Evolutionary conservation across 768 basidiomycete species (phyloP).

Genomic region (Boletellus emodensis): DNA sequence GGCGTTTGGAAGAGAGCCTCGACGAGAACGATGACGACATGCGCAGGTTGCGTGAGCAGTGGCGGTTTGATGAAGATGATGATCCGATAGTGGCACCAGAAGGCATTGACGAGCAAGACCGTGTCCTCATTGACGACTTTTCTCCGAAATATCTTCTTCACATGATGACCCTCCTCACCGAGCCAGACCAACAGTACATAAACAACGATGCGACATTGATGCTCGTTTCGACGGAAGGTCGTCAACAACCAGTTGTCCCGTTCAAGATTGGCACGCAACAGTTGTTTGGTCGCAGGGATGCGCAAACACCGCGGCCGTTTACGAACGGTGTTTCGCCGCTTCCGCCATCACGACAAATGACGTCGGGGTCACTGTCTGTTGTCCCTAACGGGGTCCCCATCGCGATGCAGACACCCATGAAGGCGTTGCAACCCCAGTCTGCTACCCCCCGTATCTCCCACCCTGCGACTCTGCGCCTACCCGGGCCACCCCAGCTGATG

Average conservation of each 20-base stretch:
- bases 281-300: slow-evolving; percentile 24
- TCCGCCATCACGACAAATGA: slow-evolving; percentile 18
- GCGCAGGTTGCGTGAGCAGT: slow-evolving; percentile 49
- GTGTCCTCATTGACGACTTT: slow-evolving; percentile 69
- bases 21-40: slow-evolving; percentile 38
- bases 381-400: slow-evolving; percentile 48
- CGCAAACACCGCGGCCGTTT: slow-evolving; percentile 20
- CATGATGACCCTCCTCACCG: slow-evolving; percentile 53
- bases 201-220: slow-evolving; percentile 49
- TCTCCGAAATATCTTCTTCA: slow-evolving; percentile 55
- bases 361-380: slow-evolving; percentile 21
- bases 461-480: slow-evolving; percentile 36
- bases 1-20: slow-evolving; percentile 24
- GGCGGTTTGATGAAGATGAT: slow-evolving; percentile 70
- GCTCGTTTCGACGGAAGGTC: slow-evolving; percentile 45
- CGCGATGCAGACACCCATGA: slow-evolving; percentile 56
- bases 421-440: slow-evolving; percentile 54
- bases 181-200: slow-evolving; percentile 48
- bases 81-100: slow-evolving; percentile 49
- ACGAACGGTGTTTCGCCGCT: slow-evolving; percentile 27
- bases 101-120: slow-evolving; percentile 64
- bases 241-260: slow-evolving; percentile 46
- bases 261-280: slow-evolving; percentile 38
- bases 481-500: slow-evolving; percentile 34
- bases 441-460: slow-evolving; percentile 52